Conservation (phyloP, 2,329 filamentous ascomycete genomes). For the Fonsecaea pugnacius region DNA sequence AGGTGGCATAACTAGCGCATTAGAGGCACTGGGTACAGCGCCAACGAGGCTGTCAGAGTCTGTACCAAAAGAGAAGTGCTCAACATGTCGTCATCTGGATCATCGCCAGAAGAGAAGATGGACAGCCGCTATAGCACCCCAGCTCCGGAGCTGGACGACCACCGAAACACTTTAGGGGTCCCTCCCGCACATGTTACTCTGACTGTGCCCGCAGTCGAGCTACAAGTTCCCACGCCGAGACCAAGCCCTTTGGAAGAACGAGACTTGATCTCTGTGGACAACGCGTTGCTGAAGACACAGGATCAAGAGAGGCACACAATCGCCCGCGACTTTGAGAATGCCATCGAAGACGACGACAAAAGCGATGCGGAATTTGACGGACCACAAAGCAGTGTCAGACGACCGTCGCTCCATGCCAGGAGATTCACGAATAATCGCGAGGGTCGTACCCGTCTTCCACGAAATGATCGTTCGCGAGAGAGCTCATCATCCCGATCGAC, state of each 20-base stretch:
- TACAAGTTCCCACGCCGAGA: constrained; percentile 28
- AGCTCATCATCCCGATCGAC: constrained; percentile 68
- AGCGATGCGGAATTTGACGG: constrained; percentile 44
- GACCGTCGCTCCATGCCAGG: constrained; percentile 41
- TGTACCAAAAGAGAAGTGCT: constrained; percentile 3
- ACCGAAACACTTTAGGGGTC: constrained; percentile 59
- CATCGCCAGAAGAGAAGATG: constrained; percentile 64
- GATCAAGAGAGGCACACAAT: constrained; percentile 40
- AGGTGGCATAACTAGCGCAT: constrained; percentile 24
- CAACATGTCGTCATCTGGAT: constrained; percentile 55
- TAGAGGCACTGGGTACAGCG: constrained; percentile 19
- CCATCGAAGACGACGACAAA: constrained; percentile 74
- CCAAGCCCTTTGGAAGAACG: constrained; percentile 43
- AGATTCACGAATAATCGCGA: constrained; percentile 35
- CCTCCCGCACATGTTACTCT: constrained; percentile 59
- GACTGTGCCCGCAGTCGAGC: constrained; percentile 40
- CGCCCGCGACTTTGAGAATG: constrained; percentile 84
- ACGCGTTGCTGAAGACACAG: constrained; percentile 25
- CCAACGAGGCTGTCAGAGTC: constrained; percentile 3
- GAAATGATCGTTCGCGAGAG: constrained; percentile 51
- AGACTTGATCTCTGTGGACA: constrained; percentile 49
- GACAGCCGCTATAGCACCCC: constrained; percentile 67
- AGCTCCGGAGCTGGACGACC: constrained; percentile 77
- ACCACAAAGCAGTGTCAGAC: constrained; percentile 40
- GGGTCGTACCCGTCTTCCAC: constrained; percentile 38